Conservation (phyloP, 2,329 filamentous ascomycete species). For the Blumeria hordei region DNA sequence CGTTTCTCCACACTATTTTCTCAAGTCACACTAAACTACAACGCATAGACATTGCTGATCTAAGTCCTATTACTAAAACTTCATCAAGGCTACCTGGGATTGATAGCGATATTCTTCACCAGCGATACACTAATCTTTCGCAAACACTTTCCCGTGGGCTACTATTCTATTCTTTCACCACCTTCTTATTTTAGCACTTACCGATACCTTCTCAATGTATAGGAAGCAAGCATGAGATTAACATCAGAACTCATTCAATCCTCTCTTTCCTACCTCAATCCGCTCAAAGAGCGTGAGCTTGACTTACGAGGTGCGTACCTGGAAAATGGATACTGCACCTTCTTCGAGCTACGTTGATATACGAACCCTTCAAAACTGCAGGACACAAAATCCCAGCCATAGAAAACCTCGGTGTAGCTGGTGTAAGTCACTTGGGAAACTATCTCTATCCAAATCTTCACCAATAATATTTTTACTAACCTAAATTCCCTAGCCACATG, state of each 20-base stretch:
- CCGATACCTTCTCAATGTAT: too few relatives aligned
- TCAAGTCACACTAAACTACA: too few relatives aligned
- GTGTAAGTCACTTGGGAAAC: slow-evolving; percentile 31
- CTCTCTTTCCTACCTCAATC: slow-evolving; percentile 95
- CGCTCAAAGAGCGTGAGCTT: slow-evolving; percentile 93
- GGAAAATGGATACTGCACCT: slow-evolving; percentile 93
- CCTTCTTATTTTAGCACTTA: too few relatives aligned
- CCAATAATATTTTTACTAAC: not conserved
- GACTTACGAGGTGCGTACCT: slow-evolving; percentile 88
- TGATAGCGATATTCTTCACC: too few relatives aligned
- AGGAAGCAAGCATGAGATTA: slow-evolving; percentile 46
- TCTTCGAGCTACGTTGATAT: slow-evolving; percentile 63
- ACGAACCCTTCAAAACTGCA: slow-evolving; percentile 31
- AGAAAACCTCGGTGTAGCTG: slow-evolving; percentile 90
- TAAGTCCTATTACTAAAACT: too few relatives aligned
- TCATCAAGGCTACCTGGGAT: too few relatives aligned
- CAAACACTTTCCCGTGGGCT: too few relatives aligned
- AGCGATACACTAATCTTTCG: too few relatives aligned
- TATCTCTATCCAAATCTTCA: not conserved
- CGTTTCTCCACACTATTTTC: too few relatives aligned
- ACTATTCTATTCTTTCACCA: too few relatives aligned
- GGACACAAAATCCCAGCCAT: slow-evolving; percentile 94
- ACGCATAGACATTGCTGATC: too few relatives aligned
- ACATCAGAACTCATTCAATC: slow-evolving; percentile 83
- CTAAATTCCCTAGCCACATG: slow-evolving; percentile 45